A percentile compares a stretch with the other conserved stretches of the same genome.
phyloP scores from a whole-genome alignment of 2,329 filamentous ascomycete species.

The Byssochlamys sp. region DNA sequence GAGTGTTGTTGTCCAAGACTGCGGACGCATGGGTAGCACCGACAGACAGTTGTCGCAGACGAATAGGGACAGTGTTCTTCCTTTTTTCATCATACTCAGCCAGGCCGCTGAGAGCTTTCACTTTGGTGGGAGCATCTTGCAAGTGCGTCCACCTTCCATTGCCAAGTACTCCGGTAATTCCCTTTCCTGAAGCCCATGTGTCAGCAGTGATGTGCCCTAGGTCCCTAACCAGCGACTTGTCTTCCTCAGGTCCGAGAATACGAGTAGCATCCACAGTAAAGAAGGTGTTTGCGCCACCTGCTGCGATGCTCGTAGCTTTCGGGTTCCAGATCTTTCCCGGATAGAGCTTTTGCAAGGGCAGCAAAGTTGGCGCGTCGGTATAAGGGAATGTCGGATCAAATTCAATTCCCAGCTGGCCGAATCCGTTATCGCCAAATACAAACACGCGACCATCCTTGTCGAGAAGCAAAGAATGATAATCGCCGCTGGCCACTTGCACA shows the following conservation, averaged over 20 bases:
- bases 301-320: constrained; percentile 66
- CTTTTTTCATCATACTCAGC: constrained; percentile 75
- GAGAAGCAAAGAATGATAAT: constrained; percentile 72
- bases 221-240: constrained; percentile 30
- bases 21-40: constrained; percentile 74
- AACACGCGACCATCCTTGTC: constrained; percentile 70
- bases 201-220: constrained; percentile 58
- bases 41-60: constrained; percentile 60
- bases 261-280: constrained; percentile 71
- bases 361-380: constrained; percentile 59
- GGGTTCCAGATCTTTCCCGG: constrained; percentile 53
- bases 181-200: constrained; percentile 77
- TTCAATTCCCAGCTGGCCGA: constrained; percentile 83
- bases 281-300: constrained; percentile 78
- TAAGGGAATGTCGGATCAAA: constrained; percentile 52
- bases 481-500: constrained; percentile 67
- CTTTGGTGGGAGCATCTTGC: constrained; percentile 64
- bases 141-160: constrained; percentile 85
- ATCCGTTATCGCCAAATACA: constrained; percentile 80
- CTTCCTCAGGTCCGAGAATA: constrained; percentile 39
- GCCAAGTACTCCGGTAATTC: constrained; percentile 72
- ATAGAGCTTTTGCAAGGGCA: constrained; percentile 67
- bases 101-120: constrained; percentile 72
- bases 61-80: constrained; percentile 64
- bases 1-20: constrained; percentile 70